Base-by-base conservation (phyloP, 768 basidiomycete species). In the Gloeophyllum trabeum region DNA sequence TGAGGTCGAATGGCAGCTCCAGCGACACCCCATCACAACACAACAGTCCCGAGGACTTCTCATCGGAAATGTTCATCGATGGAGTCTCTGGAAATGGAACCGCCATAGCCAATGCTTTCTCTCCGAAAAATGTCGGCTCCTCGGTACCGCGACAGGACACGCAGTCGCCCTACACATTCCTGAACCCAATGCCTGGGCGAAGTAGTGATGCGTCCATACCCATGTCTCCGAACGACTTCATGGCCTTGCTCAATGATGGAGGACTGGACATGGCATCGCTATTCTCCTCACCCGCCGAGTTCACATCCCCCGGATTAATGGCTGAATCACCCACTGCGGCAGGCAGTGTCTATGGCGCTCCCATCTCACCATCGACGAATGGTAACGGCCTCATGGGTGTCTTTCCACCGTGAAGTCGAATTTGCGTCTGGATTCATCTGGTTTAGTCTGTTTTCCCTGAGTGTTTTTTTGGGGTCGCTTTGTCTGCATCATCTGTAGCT, bases 1-100 rank as follows among this genome's bases (percentile, higher is more conserved):
- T 68, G 39, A 65, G 66, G 45, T 72, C 73, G 24, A 45, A 54
- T 25, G 50, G 48, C 26, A 45, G 49, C 43, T 58, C 55, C 24
- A 51, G 50, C 44, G 57, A 56, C 41, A 54, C 54, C 24, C 52
- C 56, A 21, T 51, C 54, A 14, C 62, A 77, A 25, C 65, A 62
- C 36, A 59, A 63, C 52, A 80, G 78, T 51, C 79, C 80, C 3
- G 79, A 82, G 52, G 68, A 71, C 5, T 81, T 79, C 51, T 76
- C 80, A 1, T 65, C 71, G 16, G 81, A 81, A 35, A 78, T 81
- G 54, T 79, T 79, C 55, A 58, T 63, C n/a, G 75, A 77, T 48
- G 52, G 43, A 28, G 46, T 53, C 39, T 32, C 49, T 1, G 40
- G 54, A 34, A 57, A 51, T 21, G n/a, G n/a, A n/a, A n/a, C n/a